These are phyloP conservation scores for Euphorbia peplus DNA, from an alignment of 345 rosid genomes.

Conservation along the genomic window DNA sequence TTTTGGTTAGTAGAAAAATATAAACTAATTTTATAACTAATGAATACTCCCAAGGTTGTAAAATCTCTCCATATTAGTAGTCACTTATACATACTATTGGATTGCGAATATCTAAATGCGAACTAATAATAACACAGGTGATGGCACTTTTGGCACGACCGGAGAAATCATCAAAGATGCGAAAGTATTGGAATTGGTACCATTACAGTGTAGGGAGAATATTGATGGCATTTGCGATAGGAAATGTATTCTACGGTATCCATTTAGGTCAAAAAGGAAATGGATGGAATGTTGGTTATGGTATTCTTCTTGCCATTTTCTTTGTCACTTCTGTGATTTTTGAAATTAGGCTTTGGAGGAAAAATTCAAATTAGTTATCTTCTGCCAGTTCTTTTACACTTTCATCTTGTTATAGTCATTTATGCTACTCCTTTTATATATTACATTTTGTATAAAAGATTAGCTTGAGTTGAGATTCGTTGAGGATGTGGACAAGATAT, in stretches of 20 bases:
- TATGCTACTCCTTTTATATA: not conserved
- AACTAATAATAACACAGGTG: too few species aligned
- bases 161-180: conserved; percentile 43
- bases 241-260: conserved; percentile 80
- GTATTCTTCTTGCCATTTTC: conserved; percentile 41
- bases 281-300: conserved; percentile 69
- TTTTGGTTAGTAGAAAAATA: too few species aligned
- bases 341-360: conserved; percentile 46
- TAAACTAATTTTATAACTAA: too few species aligned
- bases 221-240: conserved; percentile 49
- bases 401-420: not conserved
- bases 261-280: conserved; percentile 53
- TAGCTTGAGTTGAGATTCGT: too few species aligned
- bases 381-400: not conserved
- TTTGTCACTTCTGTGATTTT: conserved; percentile 32
- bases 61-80: too few species aligned
- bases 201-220: conserved; percentile 61
- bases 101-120: too few species aligned
- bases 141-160: conserved; percentile 70
- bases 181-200: conserved; percentile 83
- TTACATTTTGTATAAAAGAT: not conserved
- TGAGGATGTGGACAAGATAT: not conserved
- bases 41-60: too few species aligned
- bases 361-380: conserved; percentile 15
- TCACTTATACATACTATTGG: too few species aligned